Evolutionary conservation across 2,329 filamentous ascomycete genomes (phyloP), one percentile per base, ranked within the genome.

Genomic region (Colletotrichum spinosum): DNA sequence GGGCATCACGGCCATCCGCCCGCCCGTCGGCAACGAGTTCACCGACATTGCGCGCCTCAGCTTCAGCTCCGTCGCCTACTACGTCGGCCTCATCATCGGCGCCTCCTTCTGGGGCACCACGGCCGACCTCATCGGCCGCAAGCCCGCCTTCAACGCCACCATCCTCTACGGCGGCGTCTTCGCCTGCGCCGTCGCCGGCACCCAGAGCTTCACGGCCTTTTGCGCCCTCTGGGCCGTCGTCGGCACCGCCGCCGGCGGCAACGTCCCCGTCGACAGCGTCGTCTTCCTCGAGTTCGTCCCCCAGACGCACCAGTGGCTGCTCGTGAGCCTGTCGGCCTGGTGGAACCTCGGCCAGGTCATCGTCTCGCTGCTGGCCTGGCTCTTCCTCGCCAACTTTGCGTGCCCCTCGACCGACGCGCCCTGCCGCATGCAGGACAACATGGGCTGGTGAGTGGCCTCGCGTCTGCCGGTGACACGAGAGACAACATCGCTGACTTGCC

Each of bases 151-250:
- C 71, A 84, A 83, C 58, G 72, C 70, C 0, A 83, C 81, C 0
- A 74, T 83, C 2, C 69, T 83, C 4, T 72, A 82, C 5, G 78
- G 77, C 0, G 80, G 79, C 0, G 78, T 89, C 2, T 90, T 89
- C 68, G 88, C 84, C 0, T 79, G 88, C 15, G 78, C 85, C 0
- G 85, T 84, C 4, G 88, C 87, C 0, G 84, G 85, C 0, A 82
- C 84, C 0, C 84, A 83, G 2, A 88, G 83, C 66, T 91, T 90
- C 63, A 81, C 81, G 1, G 83, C 84, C 0, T 82, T 88, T 38
- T 85, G 83, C 7, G 74, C 78, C 2, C 84, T 90, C 62, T 86
- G 85, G 13, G 86, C 86, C 8, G 74, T 85, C 42, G 75, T 81
- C 7, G 79, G 79, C 8, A 76, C 75, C 1, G 78, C 74, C 1